These are phyloP conservation scores for Mycena floridula DNA, from an alignment of 768 basidiomycete genomes.

Conservation along the genomic window DNA sequence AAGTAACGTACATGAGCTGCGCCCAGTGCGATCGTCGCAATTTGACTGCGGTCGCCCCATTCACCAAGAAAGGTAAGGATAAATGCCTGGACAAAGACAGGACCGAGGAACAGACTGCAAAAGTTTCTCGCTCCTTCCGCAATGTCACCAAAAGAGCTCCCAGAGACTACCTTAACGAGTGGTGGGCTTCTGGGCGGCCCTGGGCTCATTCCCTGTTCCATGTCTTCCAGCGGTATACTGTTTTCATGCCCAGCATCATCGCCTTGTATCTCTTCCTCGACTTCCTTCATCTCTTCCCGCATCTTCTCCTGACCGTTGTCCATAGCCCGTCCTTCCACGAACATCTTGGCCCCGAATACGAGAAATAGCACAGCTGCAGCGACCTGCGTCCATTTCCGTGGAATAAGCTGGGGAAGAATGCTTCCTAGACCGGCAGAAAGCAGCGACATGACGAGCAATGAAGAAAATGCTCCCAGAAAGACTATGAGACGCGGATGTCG, in stretches of 20 bases:
- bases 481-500: slow-evolving; percentile 83
- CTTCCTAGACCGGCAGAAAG: slow-evolving; percentile 93
- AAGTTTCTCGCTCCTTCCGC: slow-evolving; percentile 75
- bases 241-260: slow-evolving; percentile 55
- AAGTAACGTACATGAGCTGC: slow-evolving; percentile 75
- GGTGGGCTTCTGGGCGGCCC: neutral
- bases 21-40: slow-evolving; percentile 92
- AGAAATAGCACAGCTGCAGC: slow-evolving; percentile 81
- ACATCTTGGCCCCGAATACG: slow-evolving; percentile 87
- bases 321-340: slow-evolving; percentile 82
- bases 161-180: slow-evolving; percentile 3
- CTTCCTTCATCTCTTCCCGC: slow-evolving; percentile 91
- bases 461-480: slow-evolving; percentile 83
- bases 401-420: slow-evolving; percentile 79
- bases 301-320: slow-evolving; percentile 73
- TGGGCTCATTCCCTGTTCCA: slow-evolving; percentile 62
- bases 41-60: slow-evolving; percentile 98
- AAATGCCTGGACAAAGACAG: slow-evolving; percentile 94
- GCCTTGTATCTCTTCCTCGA: slow-evolving; percentile 90
- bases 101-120: slow-evolving; percentile 76
- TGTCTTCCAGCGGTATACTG: slow-evolving; percentile 60
- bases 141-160: slow-evolving; percentile 9
- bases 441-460: slow-evolving; percentile 88
- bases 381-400: slow-evolving; percentile 61
- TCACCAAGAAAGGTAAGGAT: slow-evolving; percentile 96